Base-by-base conservation (phyloP, 352 stramenopile species). In the Globisporangium echinulatum region DNA sequence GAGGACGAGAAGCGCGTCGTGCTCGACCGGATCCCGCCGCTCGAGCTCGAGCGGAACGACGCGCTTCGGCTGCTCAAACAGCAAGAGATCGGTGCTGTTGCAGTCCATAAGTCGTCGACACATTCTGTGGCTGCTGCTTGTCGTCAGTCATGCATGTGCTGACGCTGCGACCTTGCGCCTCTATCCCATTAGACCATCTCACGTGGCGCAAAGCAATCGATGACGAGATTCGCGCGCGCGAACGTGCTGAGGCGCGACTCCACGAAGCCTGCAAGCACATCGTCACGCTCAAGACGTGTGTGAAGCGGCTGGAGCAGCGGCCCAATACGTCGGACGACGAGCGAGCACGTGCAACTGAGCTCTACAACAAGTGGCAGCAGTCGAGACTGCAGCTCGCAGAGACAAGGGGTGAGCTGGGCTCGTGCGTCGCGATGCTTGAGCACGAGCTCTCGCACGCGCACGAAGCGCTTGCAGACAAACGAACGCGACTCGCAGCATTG, bases 201-300 rank as follows among this genome's bases (percentile, higher is more conserved):
- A 56, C 54, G 15, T 55, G 58, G 54, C 52, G 40, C 25, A 49
- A 43, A 15, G 49, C 62, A 46, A 50, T 66, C 5, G 25, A 63
- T 25, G 62, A 72, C 3, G 49, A 43, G 13, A 39, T 36, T 3
- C 54, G 60, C 14, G 53, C 49, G n/a, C 69, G 68, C n/a, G 44
- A 57, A 14, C 37, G 59, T 0, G 56, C 63, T 2, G 55, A 83
- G 33, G 40, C 56, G 17, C 68, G 63, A 6, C 36, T 82, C 0
- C 52, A 66, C 8, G 66, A 82, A 19, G 76, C 74, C 14, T 79
- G 74, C 52, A 67, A 69, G 39, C 68, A 84, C 54, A 69, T 88
- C 25, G 46, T 75, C 19, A 66, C 65, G 40, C 63, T 88, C 44
- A 84, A 79, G 56, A 60, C 59, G 25, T 61, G 63, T 25, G 15